Evolutionary conservation across 2,329 filamentous ascomycete species (phyloP).

Genomic region (Aspergillus oerlinghausenensis): DNA sequence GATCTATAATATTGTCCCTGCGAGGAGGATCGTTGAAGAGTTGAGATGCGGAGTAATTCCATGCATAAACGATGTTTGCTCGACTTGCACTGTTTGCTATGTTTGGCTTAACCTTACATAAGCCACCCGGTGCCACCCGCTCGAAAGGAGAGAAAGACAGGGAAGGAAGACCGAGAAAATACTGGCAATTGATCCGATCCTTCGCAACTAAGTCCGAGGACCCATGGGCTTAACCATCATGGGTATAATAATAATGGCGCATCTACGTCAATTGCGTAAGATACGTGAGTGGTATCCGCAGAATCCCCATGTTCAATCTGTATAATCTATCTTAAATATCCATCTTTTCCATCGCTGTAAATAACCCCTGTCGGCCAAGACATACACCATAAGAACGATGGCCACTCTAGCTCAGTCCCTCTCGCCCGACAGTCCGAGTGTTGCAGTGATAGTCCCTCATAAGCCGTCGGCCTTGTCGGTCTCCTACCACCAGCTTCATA

Average conservation of each 20-base stretch:
- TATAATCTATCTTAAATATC: background rate
- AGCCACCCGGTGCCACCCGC: background rate
- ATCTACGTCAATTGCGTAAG: background rate
- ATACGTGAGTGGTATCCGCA: background rate
- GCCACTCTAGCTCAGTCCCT: constrained; percentile 57
- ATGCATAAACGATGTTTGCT: constrained; percentile 6
- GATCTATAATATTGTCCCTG: background rate
- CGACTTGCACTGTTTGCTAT: constrained; percentile 13
- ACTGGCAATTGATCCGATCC: background rate
- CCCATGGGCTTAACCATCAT: background rate
- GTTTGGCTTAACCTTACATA: constrained; percentile 4
- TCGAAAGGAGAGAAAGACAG: background rate
- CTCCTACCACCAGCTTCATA: constrained; percentile 63
- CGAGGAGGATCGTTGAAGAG: background rate
- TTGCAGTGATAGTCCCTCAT: constrained; percentile 70
- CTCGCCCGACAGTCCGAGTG: constrained; percentile 46
- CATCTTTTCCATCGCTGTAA: background rate
- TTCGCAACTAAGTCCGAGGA: background rate
- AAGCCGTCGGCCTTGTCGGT: constrained; percentile 59
- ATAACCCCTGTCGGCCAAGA: constrained; percentile 10
- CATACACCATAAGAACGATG: constrained; percentile 34
- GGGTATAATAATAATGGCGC: background rate
- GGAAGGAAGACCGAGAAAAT: background rate
- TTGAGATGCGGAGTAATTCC: background rate
- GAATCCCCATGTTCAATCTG: background rate